Evolutionary conservation across 1,139 yeast genomes (phyloP).

Genomic region (Hyphopichia buzzinii): DNA sequence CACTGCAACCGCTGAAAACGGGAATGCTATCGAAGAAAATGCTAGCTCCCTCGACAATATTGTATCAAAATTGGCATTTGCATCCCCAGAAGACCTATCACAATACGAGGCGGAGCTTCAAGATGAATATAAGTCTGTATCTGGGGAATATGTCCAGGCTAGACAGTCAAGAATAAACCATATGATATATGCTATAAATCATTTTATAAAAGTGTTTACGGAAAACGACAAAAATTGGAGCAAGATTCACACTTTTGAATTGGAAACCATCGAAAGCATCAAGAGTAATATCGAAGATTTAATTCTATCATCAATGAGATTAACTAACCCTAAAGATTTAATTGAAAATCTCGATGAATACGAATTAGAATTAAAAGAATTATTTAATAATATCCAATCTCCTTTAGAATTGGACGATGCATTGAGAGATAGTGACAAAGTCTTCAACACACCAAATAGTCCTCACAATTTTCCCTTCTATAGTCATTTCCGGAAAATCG

Average conservation of each 20-base stretch:
- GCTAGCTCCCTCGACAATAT: conserved; percentile 1
- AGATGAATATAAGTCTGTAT: conserved; percentile 28
- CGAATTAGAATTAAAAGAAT: conserved; percentile 27
- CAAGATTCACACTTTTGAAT: conserved; percentile 30
- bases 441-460: conserved; percentile 2
- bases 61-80: conserved; percentile 1
- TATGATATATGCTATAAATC: conserved; percentile 25
- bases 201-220: conserved; percentile 25
- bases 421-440: conserved; percentile 9
- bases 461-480: conserved; percentile 28
- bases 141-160: conserved; percentile 29
- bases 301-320: conserved; percentile 13
- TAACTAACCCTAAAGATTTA: conserved; percentile 15
- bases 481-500: conserved; percentile 24
- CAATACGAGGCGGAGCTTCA: conserved; percentile 28
- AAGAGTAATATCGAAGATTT: conserved; percentile 34
- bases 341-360: conserved; percentile 24
- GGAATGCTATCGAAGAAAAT: neutral
- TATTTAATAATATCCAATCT: conserved; percentile 28
- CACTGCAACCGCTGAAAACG: neutral
- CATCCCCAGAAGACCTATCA: conserved; percentile 23
- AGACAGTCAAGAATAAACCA: conserved; percentile 32
- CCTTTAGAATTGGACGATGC: conserved; percentile 35
- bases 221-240: conserved; percentile 37
- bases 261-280: conserved; percentile 33